Evolutionary conservation across 164 flowering plant species (phyloP), one percentile per base, ranked within the genome.

Genomic region (Stephania japonica): DNA sequence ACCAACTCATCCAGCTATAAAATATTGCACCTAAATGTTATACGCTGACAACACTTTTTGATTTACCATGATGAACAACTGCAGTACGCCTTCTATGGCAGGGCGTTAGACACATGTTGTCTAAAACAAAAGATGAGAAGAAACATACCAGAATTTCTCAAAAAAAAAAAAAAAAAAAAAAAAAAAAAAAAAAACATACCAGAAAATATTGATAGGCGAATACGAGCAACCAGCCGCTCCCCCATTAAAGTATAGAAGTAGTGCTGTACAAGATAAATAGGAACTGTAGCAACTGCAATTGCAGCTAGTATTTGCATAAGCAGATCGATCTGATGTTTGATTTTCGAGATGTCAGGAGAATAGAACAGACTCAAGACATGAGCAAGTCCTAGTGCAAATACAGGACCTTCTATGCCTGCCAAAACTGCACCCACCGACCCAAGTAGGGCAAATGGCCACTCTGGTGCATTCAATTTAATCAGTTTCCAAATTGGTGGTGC

Each of bases 191-290:
- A 61, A 62, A 61, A 50, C 19, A 1, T 56, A 89, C 97, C 92
- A 86, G 92, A 84, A 78, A 92, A 87, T 91, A 91, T 86, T 16
- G 70, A 71, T 41, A 85, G 71, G 65, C 98, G 91, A 76, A 93
- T 84, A 4, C 94, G 91, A 72, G 85, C 47, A 0, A 88, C 87
- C 41, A 92, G 81, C 41, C 81, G 81, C 82, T 92, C 98, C 66
- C 96, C 96, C 93, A 92, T 87, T 70, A 86, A 43, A 23, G 90
- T 86, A 67, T 78, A 91, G 77, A 83, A 89, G 71, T 83, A 89
- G 56, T 92, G 91, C 49, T 92, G 96, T 81, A 92, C 23, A 53
- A 88, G 72, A 78, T 89, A 86, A 18, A 87, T 76, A 5, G 88
- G 90, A 44, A 91, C 71, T 14, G 90, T 85, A 42, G 80, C 42